Base-by-base conservation (phyloP, 2,329 filamentous ascomycete species). In the Fusarium xylarioides region DNA sequence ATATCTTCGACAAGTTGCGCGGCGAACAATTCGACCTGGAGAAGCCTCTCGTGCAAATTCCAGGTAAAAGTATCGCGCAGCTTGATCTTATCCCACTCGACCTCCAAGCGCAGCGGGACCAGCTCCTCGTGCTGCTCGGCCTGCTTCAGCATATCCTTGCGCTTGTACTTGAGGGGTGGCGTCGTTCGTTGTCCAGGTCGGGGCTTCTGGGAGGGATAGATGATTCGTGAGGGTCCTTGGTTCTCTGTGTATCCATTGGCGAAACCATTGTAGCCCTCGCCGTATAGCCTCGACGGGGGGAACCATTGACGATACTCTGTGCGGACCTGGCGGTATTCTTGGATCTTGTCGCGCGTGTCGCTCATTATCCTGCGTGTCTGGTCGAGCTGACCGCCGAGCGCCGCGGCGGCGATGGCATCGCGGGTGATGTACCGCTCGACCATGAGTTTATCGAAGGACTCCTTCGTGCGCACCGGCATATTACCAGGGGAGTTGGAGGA, bases 41-140 rank as follows among this genome's bases (percentile, higher is more conserved):
- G 89, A 18, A 96, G 88, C 66, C 95, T 92, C 81, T 99, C 96
- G 83, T 98, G 94, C 40, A 98, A 87, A 81, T 99, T 99, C 95
- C 95, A 99, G 7, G 96, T 98, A 76, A 99, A 98, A 2, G 96
- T 98, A 82, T 99, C 96, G 81, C 96, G 93, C 68, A 99, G 87
- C 83, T 96, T 96, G 77, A 98, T 90, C 84, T 97, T 97, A 75
- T 98, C 95, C 88, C 93, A 93, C 79, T 99, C 96, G 55, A 98
- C 93, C 77, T 99, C 96, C 61, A 99, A 84, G 53, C 96, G 90
- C 74, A 99, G 89, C 6, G 96, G 96, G 2, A 98, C 93, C 60
- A 99, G 85, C 79, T 98, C 94, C 81, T 99, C 96, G 59, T 94
- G 88, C 79, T 95, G 93, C 76, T 98, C 95, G 30, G 94, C 94